These are phyloP conservation scores for Daldinia sp. DNA, from an alignment of 2,329 filamentous ascomycete genomes.

Conservation along the genomic window DNA sequence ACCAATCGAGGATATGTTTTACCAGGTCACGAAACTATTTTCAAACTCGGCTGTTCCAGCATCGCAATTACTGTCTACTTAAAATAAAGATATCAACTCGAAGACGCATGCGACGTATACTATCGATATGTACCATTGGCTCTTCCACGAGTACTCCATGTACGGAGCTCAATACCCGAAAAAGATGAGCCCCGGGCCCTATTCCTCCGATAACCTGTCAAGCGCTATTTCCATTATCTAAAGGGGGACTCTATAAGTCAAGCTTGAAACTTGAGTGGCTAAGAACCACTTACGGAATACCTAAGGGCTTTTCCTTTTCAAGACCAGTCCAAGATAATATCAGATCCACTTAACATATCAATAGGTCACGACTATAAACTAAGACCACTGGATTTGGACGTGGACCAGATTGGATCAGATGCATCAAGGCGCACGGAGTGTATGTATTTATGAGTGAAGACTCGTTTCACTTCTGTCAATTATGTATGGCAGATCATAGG, in stretches of 20 bases:
- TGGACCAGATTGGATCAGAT: neutral
- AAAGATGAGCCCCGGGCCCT: neutral
- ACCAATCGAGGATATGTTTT: slow-evolving; percentile 78
- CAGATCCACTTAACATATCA: neutral
- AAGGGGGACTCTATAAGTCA: neutral
- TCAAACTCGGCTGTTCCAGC: slow-evolving; percentile 58
- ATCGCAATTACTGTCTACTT: slow-evolving; percentile 21
- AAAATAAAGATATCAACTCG: neutral
- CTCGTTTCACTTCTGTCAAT: neutral
- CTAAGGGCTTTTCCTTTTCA: neutral
- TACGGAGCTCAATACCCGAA: neutral
- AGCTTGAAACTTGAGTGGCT: neutral
- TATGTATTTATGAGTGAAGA: neutral
- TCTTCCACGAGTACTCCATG: neutral
- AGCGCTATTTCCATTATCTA: neutral
- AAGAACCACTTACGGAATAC: neutral
- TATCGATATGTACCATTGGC: neutral
- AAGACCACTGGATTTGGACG: neutral
- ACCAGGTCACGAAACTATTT: slow-evolving; percentile 73
- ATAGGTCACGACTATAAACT: neutral
- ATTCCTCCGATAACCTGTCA: neutral
- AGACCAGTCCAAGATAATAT: neutral
- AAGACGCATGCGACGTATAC: neutral
- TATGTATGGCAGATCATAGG: neutral
- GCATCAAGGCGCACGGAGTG: neutral